Evolutionary conservation across 108 stramenopile species (phyloP), one percentile per base, ranked within the genome.

Genomic region (Hondaea fermentalgiana): DNA sequence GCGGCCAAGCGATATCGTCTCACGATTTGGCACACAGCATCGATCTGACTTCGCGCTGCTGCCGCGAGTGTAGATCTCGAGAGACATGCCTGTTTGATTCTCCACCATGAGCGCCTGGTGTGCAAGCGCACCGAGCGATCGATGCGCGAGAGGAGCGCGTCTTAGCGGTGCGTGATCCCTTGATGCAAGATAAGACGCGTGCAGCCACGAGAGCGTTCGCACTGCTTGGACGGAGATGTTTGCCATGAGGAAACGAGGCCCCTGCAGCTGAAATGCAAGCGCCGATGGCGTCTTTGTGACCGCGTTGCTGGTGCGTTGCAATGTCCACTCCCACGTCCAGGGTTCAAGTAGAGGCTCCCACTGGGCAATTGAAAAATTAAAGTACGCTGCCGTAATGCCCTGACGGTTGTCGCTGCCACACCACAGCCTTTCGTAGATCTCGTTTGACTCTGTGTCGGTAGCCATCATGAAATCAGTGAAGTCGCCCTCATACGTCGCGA

Each of bases 271-370:
- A 3, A 69, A 69, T 8, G 64, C 8, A 4, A 69, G 14, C 21
- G 42, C 64, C 3, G 76, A 45, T 35, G 76, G 51, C 25, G 23
- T 25, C 51, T 83, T 83, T 6, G 14, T 47, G 16, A 83, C 76
- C 2, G 51, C 51, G 28, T 53, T 83, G 76, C 51, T 83, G 0
- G 76, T 83, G 49, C 51, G 45, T 23, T 83, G 76, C n/a, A 83
- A 3, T 8, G 51, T 83, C 76, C 76, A 83, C 51, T 83, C 76
- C 45, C 45, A 83, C 49, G 12, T 12, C 19, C 12, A 83, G 25
- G 76, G 76, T 45, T 83, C 76, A 6, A 83, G 49, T 19, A 83
- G 45, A 6, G 76, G 76, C 76, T 83, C 76, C 76, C 76, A 83
- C 25, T 53, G 14, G 25, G 49, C 45, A 53, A 83, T 53, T 2